Evolutionary conservation across 2,329 filamentous ascomycete species (phyloP).

Genomic region (Xylariomycetidae sp.): DNA sequence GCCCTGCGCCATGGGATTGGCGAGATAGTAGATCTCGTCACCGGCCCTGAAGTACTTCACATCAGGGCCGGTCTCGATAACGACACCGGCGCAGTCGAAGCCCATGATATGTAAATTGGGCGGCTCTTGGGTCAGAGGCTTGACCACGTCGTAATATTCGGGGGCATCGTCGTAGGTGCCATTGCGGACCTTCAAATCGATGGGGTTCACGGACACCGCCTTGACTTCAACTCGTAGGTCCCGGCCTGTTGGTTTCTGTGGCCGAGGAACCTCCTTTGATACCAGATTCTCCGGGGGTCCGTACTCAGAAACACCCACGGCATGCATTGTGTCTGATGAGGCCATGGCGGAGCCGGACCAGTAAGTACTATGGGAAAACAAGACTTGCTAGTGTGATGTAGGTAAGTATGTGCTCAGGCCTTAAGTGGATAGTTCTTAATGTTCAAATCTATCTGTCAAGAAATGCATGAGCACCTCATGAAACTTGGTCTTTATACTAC

Average conservation of each 20-base stretch:
- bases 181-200: slow-evolving; percentile 31
- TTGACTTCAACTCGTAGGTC: slow-evolving; percentile 17
- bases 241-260: slow-evolving; percentile 14
- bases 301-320: slow-evolving; percentile 18
- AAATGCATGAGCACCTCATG: no score
- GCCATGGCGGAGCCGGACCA: neutral
- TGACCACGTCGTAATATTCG: slow-evolving; percentile 29
- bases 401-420: no score
- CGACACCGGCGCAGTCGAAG: slow-evolving; percentile 36
- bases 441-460: no score
- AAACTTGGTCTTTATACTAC: no score
- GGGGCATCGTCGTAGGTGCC: slow-evolving; percentile 30
- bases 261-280: slow-evolving; percentile 12
- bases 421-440: no score
- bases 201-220: slow-evolving; percentile 33
- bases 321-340: slow-evolving; percentile 14
- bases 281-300: slow-evolving; percentile 17
- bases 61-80: slow-evolving; percentile 27
- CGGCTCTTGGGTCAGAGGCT: slow-evolving; percentile 11
- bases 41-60: slow-evolving; percentile 31
- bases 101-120: slow-evolving; percentile 32
- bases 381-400: no score
- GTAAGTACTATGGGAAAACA: no score
- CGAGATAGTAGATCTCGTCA: slow-evolving; percentile 38
- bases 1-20: slow-evolving; percentile 32